Evolutionary conservation across 257 asterid genomes (phyloP).

Genomic region (Striga asiatica): DNA sequence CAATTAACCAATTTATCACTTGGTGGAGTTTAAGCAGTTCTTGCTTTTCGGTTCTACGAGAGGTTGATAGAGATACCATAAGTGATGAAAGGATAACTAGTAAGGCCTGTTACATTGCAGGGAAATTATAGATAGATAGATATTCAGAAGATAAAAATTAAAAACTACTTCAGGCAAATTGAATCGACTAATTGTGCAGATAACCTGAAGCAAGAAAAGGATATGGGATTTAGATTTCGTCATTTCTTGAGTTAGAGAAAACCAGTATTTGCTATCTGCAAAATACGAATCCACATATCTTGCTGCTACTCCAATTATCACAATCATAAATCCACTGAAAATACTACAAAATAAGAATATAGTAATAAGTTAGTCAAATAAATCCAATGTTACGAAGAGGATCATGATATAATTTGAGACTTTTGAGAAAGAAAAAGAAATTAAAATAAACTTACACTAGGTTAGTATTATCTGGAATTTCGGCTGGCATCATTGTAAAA

Average conservation of each 20-base stretch:
- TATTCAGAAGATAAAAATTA: slow-evolving; percentile 11
- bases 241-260: slow-evolving; percentile 36
- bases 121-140: slow-evolving; percentile 9
- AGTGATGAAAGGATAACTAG: slow-evolving; percentile 65
- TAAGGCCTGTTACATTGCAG: slow-evolving; percentile 39
- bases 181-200: slow-evolving; percentile 6
- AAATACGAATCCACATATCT: slow-evolving; percentile 46
- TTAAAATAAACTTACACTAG: slow-evolving; percentile 57
- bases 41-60: slow-evolving; percentile 81
- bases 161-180: slow-evolving; percentile 4
- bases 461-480: slow-evolving; percentile 87
- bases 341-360: slow-evolving; percentile 29
- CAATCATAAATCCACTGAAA: slow-evolving; percentile 59
- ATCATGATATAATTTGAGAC: not conserved
- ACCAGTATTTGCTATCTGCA: slow-evolving; percentile 41
- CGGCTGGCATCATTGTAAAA: slow-evolving; percentile 95
- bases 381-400: not conserved
- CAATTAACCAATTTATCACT: slow-evolving; percentile 75
- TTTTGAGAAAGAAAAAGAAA: not conserved
- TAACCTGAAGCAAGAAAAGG: slow-evolving; percentile 77
- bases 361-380: slow-evolving; percentile 5
- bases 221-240: slow-evolving; percentile 38
- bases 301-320: slow-evolving; percentile 54
- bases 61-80: slow-evolving; percentile 82
- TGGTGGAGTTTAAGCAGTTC: slow-evolving; percentile 75